phyloP scores from a whole-genome alignment of 1,139 yeast species.

The Groenewaldozyma auringiensis region DNA sequence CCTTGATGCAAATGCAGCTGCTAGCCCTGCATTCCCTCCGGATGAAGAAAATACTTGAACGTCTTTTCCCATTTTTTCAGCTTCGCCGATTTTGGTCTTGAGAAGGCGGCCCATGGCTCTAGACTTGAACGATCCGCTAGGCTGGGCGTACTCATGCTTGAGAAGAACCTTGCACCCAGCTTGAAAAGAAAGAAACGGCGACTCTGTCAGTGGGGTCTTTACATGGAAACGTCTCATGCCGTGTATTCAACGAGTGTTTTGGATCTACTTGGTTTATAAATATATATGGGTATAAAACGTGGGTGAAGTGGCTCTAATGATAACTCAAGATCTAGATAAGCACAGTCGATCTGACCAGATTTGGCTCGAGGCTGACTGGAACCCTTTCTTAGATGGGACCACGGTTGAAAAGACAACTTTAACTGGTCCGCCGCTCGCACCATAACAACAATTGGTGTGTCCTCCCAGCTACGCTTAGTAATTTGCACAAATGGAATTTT shows the following conservation, averaged over 20 bases:
- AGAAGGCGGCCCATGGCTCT: slow-evolving; percentile 50
- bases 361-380: slow-evolving; percentile 16
- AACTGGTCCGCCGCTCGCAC: too few species aligned
- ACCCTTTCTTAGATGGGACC: background rate
- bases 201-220: slow-evolving; percentile 28
- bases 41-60: slow-evolving; percentile 56
- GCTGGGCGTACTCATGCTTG: slow-evolving; percentile 61
- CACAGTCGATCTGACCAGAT: too few species aligned
- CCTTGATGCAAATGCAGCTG: slow-evolving; percentile 57
- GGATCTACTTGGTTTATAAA: too few species aligned
- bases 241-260: too few species aligned
- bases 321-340: too few species aligned
- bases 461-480: too few species aligned
- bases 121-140: slow-evolving; percentile 65
- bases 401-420: background rate
- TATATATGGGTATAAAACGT: too few species aligned
- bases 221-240: too few species aligned
- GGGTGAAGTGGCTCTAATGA: too few species aligned
- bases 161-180: slow-evolving; percentile 45
- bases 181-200: slow-evolving; percentile 20
- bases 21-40: slow-evolving; percentile 76
- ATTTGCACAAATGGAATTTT: slow-evolving; percentile 41
- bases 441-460: too few species aligned
- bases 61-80: slow-evolving; percentile 16
- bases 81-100: slow-evolving; percentile 10